Conservation (phyloP, 2,329 filamentous ascomycete genomes). For the Pseudocercospora pini-densiflorae region DNA sequence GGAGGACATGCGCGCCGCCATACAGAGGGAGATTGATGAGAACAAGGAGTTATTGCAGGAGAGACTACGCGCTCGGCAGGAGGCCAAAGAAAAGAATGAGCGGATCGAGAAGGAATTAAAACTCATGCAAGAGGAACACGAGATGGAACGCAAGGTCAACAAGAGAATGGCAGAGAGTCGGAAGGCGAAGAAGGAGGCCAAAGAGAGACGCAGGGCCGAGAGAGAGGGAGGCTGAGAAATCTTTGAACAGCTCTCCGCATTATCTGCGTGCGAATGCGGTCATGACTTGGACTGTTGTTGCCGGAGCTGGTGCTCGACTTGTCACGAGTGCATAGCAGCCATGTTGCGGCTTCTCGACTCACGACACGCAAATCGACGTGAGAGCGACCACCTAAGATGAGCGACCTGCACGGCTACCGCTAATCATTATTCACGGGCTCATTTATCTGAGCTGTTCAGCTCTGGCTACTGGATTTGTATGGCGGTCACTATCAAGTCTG, state of each 20-base stretch:
- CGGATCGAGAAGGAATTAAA: constrained; percentile 49
- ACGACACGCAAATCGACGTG: too few species aligned
- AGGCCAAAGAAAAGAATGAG: constrained; percentile 47
- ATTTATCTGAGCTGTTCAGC: too few species aligned
- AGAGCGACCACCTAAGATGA: too few species aligned
- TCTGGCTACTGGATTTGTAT: too few species aligned
- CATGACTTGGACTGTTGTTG: neutral
- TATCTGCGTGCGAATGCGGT: neutral
- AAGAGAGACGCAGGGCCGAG: constrained; percentile 35
- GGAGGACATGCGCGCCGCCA: constrained; percentile 42
- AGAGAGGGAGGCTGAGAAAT: constrained; percentile 18
- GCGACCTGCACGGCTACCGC: too few species aligned
- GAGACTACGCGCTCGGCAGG: constrained; percentile 41
- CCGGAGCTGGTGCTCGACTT: too few species aligned
- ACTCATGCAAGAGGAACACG: constrained; percentile 49
- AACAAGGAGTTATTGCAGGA: constrained; percentile 38
- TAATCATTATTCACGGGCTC: too few species aligned
- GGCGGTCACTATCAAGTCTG: too few species aligned
- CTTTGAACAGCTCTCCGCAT: neutral
- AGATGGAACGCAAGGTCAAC: constrained; percentile 51
- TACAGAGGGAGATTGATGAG: constrained; percentile 38
- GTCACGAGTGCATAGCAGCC: too few species aligned
- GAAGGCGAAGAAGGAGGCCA: constrained; percentile 42
- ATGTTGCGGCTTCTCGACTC: too few species aligned
- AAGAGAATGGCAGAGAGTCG: constrained; percentile 47